Conservation (phyloP, 139 green algal species). For the Coccomyxa sp. region DNA sequence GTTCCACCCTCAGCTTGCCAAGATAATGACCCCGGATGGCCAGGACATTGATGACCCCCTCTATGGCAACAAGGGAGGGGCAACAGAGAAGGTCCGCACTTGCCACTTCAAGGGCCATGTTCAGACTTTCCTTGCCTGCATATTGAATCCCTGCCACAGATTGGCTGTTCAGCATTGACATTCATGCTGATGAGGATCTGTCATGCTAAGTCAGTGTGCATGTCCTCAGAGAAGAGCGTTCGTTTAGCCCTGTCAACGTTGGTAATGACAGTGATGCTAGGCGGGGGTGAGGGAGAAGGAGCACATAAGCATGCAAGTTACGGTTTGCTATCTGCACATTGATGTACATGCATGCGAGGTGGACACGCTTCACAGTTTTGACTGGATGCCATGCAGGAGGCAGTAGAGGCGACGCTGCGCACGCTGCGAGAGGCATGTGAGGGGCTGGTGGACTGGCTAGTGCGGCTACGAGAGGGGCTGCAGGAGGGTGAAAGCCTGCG, state of each 20-base stretch:
- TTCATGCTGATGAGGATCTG: neutral
- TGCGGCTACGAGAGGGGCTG: conserved; percentile 7
- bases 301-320: neutral
- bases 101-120: neutral
- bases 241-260: neutral
- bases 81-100: conserved; percentile 46
- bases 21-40: conserved; percentile 24
- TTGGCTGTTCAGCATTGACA: neutral
- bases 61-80: conserved; percentile 70
- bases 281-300: neutral
- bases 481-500: neutral
- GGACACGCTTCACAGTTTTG: neutral
- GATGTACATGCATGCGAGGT: neutral
- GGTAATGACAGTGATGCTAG: neutral
- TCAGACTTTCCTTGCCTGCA: neutral
- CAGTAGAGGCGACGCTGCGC: conserved; percentile 18
- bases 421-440: conserved; percentile 24
- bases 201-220: no score
- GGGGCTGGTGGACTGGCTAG: conserved; percentile 42
- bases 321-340: neutral
- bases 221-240: no score
- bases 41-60: conserved; percentile 77
- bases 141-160: neutral
- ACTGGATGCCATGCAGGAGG: conserved; percentile 5
- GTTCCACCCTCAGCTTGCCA: conserved; percentile 34